Evolutionary conservation across 192 early-diverging fungal genomes (phyloP).

Genomic region (Pilaira anomala): DNA sequence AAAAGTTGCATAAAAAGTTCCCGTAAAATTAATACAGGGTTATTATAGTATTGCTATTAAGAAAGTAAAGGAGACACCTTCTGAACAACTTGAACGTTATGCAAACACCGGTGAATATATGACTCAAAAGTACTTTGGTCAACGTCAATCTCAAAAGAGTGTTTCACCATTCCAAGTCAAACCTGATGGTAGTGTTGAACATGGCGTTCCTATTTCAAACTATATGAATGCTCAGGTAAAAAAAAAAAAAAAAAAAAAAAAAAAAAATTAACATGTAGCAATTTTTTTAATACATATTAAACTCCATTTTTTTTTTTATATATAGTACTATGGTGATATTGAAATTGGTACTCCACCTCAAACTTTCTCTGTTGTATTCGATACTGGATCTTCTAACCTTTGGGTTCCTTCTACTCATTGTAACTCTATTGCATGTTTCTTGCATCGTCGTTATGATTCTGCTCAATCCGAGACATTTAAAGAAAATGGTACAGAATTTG

Average conservation of each 20-base stretch:
- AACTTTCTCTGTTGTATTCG: conserved; percentile 88
- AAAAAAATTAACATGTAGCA: too few relatives aligned
- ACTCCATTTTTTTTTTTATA: neutral
- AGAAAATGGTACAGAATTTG: conserved; percentile 92
- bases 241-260: neutral
- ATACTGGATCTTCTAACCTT: conserved; percentile 93
- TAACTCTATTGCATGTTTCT: conserved; percentile 92
- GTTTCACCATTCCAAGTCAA: conserved; percentile 45
- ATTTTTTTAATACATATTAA: too few relatives aligned
- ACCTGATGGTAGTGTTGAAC: conserved; percentile 53
- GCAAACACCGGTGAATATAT: conserved; percentile 62
- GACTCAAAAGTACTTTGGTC: conserved; percentile 77
- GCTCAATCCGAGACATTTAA: conserved; percentile 71
- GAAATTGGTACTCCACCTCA: conserved; percentile 85
- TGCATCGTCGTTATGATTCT: conserved; percentile 89
- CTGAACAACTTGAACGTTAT: conserved; percentile 60
- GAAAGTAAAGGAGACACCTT: conserved; percentile 61
- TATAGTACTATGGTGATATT: conserved; percentile 92
- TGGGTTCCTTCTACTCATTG: conserved; percentile 97
- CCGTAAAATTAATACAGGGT: neutral
- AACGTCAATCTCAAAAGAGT: conserved; percentile 20
- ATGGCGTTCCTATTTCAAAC: conserved; percentile 82
- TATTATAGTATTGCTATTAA: conserved; percentile 56
- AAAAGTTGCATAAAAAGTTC: too few relatives aligned
- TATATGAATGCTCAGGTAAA: conserved; percentile 87